These are phyloP conservation scores for Aspergillus sp. DNA, from an alignment of 2,329 filamentous ascomycete species.

Conservation along the genomic window DNA sequence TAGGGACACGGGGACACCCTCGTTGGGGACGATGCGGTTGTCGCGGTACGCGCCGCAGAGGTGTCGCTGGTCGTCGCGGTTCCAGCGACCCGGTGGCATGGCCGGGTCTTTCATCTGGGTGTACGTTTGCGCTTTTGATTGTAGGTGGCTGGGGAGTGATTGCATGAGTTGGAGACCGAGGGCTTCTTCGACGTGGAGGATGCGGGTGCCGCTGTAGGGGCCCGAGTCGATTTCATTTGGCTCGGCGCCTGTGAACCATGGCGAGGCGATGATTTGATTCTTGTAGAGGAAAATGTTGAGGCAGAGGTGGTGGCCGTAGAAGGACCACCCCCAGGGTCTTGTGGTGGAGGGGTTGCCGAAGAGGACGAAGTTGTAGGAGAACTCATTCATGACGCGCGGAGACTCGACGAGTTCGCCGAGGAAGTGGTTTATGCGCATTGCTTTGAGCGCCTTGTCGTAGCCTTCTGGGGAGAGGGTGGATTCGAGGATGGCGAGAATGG, in stretches of 20 bases:
- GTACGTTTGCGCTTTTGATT: conserved; percentile 57
- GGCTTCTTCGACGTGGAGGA: conserved; percentile 64
- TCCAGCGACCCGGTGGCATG: conserved; percentile 68
- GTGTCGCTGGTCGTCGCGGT: conserved; percentile 77
- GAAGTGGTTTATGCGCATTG: conserved; percentile 75
- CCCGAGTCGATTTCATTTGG: conserved; percentile 72
- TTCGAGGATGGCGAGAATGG: conserved; percentile 57
- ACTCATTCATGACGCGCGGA: conserved; percentile 67
- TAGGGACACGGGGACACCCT: conserved; percentile 60
- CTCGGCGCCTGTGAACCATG: conserved; percentile 78
- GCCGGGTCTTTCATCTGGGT: conserved; percentile 60
- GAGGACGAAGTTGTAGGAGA: conserved; percentile 73
- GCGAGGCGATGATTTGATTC: conserved; percentile 66
- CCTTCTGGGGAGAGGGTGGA: conserved; percentile 66
- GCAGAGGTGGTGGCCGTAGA: conserved; percentile 79
- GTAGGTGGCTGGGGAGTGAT: conserved; percentile 49
- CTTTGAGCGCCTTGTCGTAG: conserved; percentile 66
- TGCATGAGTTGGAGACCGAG: conserved; percentile 71
- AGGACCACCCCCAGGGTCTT: conserved; percentile 68
- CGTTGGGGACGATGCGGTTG: conserved; percentile 72
- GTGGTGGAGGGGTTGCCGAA: conserved; percentile 63
- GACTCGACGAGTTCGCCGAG: conserved; percentile 66
- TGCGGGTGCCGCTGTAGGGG: conserved; percentile 61
- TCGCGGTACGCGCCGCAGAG: conserved; percentile 76
- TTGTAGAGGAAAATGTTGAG: conserved; percentile 68